A percentile compares a stretch with the other conserved stretches of the same genome.
phyloP scores from a whole-genome alignment of 306 rosid species.

The Quercus suber region DNA sequence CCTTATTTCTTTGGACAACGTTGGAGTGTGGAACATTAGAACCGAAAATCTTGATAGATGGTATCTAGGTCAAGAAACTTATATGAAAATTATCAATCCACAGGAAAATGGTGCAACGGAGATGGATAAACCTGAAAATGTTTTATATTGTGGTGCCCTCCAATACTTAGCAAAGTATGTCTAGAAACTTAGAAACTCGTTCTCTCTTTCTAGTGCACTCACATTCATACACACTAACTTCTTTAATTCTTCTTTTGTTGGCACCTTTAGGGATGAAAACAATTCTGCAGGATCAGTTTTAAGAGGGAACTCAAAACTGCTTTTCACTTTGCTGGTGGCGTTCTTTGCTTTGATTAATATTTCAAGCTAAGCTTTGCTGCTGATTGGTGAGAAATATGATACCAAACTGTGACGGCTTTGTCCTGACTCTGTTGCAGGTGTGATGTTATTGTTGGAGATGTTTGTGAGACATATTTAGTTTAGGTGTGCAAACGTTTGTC shows the following conservation, averaged over 20 bases:
- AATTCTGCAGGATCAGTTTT: constrained; percentile 33
- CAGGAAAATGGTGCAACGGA: constrained; percentile 73
- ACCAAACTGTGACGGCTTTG: constrained; percentile 14
- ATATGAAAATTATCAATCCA: constrained; percentile 71
- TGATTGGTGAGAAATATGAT: background rate
- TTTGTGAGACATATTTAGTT: constrained; percentile 13
- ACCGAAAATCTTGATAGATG: constrained; percentile 83
- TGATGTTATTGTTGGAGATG: background rate
- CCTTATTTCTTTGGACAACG: constrained; percentile 72
- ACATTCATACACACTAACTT: background rate
- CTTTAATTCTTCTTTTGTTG: constrained; percentile 5
- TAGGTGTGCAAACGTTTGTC: constrained; percentile 9
- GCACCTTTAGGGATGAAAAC: constrained; percentile 35
- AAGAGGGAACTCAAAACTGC: constrained; percentile 15
- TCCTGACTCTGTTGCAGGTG: background rate
- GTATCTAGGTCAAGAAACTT: constrained; percentile 94
- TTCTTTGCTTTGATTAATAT: constrained; percentile 31
- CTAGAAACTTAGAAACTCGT: background rate
- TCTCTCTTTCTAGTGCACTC: background rate
- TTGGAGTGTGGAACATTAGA: constrained; percentile 78
- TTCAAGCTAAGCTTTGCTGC: constrained; percentile 25
- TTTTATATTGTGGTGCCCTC: constrained; percentile 75
- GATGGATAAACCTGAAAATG: constrained; percentile 52
- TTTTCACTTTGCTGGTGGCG: constrained; percentile 42
- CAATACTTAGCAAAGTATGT: constrained; percentile 44